Base-by-base conservation (phyloP, 176 grass and related monocot species). In the Pontederia crassipes region DNA sequence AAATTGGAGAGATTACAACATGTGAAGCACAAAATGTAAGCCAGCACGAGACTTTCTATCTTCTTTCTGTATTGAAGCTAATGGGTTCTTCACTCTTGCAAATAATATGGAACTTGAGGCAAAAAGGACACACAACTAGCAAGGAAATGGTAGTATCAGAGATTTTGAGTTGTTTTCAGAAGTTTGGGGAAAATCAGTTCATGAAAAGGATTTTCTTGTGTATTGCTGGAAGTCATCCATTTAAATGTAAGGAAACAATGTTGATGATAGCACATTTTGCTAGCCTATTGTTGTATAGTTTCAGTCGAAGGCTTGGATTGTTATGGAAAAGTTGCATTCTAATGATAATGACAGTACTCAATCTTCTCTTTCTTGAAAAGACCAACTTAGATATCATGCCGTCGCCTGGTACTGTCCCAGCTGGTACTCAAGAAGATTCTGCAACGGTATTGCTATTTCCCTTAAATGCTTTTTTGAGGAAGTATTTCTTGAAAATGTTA, bases 201-300 rank as follows among this genome's bases (percentile, higher is more conserved):
- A 8, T 74, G 60, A 78, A 52, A 59, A 55, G 69, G 65, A 67
- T 58, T 67, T 70, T 79, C 28, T 18, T 63, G 50, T 46, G 50
- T 75, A 18, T 20, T 24, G 56, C 77, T 54, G 66, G 57, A 56
- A 58, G 60, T 8, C 2, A 17, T 71, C 51, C 52, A 49, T 46
- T 48, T 14, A 56, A 29, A 28, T 52, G 71, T 67, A 79, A 35
- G 17, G 48, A 66, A 0, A 47, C 68, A 28, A 12, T 66, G 20
- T 9, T 64, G 64, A 74, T 90, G 79, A 45, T 90, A 46, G 40
- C 57, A 54, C 86, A 85, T 82, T 82, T 85, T 79, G 76, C 76
- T 59, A 89, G 47, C 40, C 46, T 89, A 10, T 63, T 56, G 28
- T 3, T 58, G 40, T 77, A 12, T 53, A 82, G 79, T 85, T 66